A percentile compares a stretch with the other conserved stretches of the same genome.
phyloP scores from a whole-genome alignment of 306 rosid species.

The Trifolium dubium region DNA sequence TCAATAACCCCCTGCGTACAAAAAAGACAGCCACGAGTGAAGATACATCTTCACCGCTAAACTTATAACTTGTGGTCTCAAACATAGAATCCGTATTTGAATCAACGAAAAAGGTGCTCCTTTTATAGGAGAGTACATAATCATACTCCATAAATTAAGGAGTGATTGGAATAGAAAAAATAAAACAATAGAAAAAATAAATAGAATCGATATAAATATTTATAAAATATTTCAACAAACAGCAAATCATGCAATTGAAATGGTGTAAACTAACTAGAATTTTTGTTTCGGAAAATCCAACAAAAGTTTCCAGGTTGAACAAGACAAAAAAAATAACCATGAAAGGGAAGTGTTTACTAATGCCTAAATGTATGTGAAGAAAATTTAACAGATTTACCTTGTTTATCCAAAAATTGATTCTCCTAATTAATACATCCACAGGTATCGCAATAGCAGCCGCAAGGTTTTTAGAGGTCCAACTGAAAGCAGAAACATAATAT shows the following conservation, averaged over 20 bases:
- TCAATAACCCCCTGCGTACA: constrained; percentile 68
- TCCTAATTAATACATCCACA: background rate
- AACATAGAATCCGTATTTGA: constrained; percentile 19
- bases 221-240: background rate
- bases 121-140: no score
- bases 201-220: no score
- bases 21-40: background rate
- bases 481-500: background rate
- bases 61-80: constrained; percentile 9
- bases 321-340: no score
- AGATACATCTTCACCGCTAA: constrained; percentile 29
- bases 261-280: no score
- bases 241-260: background rate
- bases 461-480: background rate
- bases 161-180: no score
- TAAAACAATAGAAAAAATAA: no score
- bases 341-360: no score
- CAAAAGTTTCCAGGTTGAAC: no score
- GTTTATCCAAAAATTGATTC: background rate
- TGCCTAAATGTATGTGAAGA: background rate
- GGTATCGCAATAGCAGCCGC: background rate
- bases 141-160: no score
- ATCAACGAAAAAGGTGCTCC: no score
- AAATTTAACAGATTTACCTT: background rate
- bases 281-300: no score